Evolutionary conservation across 2,329 filamentous ascomycete genomes (phyloP), one percentile per base, ranked within the genome.

Genomic region (Claviceps arundinis): DNA sequence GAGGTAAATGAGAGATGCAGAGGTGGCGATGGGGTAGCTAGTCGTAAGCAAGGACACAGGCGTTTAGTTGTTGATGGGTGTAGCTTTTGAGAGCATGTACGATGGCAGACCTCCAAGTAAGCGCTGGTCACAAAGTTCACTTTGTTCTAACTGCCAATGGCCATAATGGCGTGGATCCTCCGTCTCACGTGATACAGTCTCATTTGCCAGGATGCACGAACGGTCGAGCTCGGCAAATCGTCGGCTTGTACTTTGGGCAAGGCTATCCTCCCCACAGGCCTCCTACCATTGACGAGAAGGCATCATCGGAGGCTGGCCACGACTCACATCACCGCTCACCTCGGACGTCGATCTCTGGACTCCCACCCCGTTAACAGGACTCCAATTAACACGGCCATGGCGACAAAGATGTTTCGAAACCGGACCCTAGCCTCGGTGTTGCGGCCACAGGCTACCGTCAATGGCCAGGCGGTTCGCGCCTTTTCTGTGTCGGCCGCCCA

Each of bases 361-460:
- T 24, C n/a, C 22, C 48, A 57, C 59, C n/a, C 16, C 59, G 64
- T 60, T 73, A 73, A 77, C 76, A 73, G 72, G 70, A 66, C 67
- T 63, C 58, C 61, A 42, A 40, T 62, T 59, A 58, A 65, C 55
- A 53, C 65, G 63, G 72, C 64, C 67, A 83, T 83, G 80, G 79
- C 80, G 68, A 78, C 74, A 69, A 78, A 74, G 66, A 65, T 81
- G 62, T 74, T 73, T 62, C 74, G 77, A 65, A 75, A 71, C 67
- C 73, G 77, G 65, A 73, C 73, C 56, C 64, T 82, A 58, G 73
- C 73, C 63, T 73, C 77, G 64, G 74, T 74, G 70, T 66, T 81
- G 58, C 73, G 73, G 64, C 73, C 77, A n/a, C 67, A 68, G 48
- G 67, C 60, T 58, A 65, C 60, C 61, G 71, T 65, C 58, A 68